Base-by-base conservation (phyloP, 2,329 filamentous ascomycete genomes). In the Aaosphaeria pasadenensis region DNA sequence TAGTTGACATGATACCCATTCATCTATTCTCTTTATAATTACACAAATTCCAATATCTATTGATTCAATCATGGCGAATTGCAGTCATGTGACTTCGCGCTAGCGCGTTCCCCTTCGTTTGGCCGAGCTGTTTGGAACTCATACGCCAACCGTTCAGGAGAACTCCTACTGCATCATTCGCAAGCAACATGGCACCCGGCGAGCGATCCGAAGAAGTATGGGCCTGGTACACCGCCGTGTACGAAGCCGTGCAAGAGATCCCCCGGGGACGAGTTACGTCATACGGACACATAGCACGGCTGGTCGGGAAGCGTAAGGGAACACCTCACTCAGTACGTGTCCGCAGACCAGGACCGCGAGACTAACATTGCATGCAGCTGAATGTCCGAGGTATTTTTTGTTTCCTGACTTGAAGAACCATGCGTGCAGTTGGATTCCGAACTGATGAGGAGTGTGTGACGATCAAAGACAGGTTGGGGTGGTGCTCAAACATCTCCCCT, bases 401-500 rank as follows among this genome's bases (percentile, higher is more conserved):
- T 36, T 9, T 36, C 33, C 7, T n/a, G n/a, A 47, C 24, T 42
- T 39, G 38, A 49, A 51, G 47, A 63, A 57, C 63, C 55, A 40
- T 43, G 56, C 66, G 63, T 60, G 57, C 56, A 48, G 30, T 24
- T 24, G 17, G 17, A 24, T 24, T 24, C 17, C 17, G 17, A 24
- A 24, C 17, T 24, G 17, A 24, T 24, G 17, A 24, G 17, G 17
- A 24, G 17, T 24, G 17, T 24, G 17, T 24, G 17, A 24, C 17
- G 44, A 31, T 59, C 54, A 53, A 57, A 74, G 91, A 48, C 92
- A 97, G 72, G 91, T 97, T 5, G 92, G 92, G 45, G 79, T 94
- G 42, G 95, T 88, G 69, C 81, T 97, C 29, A 96, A 96, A 69
- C 86, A 96, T 66, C 83, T 97, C 9, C 82, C 91, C 66, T 47